Evolutionary conservation across 164 flowering plant genomes (phyloP).

Genomic region (grape (Vitis vinifera)): ASM3070453v1 NC_081805.1:627001-627500

Average conservation of each 20-base stretch:
- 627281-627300: conserved; percentile 24
- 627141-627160: conserved; percentile 65
- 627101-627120: conserved; percentile 48
- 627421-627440: conserved; percentile 86
- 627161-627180: conserved; percentile 18
- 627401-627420: conserved; percentile 71
- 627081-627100: conserved; percentile 9
- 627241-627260: conserved; percentile 12
- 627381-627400: conserved; percentile 94
- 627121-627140: conserved; percentile 67
- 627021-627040: neutral
- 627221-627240: conserved; percentile 13
- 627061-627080: neutral
- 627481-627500: neutral
- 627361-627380: conserved; percentile 77
- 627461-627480: conserved; percentile 96
- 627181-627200: conserved; percentile 9
- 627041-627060: neutral
- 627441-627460: conserved; percentile 85
- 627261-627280: conserved; percentile 33
- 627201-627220: conserved; percentile 15
- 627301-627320: conserved; percentile 26
- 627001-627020: neutral
- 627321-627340: conserved; percentile 30
- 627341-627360: conserved; percentile 55